phyloP scores from a whole-genome alignment of 768 basidiomycete genomes.

The Termitomyces sp. region DNA sequence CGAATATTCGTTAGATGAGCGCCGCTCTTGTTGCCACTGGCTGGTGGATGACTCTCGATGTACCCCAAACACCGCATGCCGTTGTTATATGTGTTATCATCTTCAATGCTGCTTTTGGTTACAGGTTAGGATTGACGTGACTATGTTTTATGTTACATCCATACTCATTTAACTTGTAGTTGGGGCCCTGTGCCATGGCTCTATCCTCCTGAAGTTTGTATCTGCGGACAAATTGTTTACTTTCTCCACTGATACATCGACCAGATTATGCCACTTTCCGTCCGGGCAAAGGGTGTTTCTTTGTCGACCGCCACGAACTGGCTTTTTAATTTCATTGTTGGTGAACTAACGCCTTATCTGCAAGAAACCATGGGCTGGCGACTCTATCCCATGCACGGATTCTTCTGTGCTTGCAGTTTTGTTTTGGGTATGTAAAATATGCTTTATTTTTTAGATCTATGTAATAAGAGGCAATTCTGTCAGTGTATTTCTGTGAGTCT shows the following conservation, averaged over 20 bases:
- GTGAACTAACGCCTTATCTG: conserved; percentile 79
- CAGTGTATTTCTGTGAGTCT: conserved; percentile 22
- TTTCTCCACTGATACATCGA: conserved; percentile 1
- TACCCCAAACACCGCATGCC: conserved; percentile 76
- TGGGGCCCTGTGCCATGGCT: conserved; percentile 91
- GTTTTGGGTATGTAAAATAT: conserved; percentile 53
- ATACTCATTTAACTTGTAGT: conserved; percentile 22
- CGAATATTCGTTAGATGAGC: conserved; percentile 57
- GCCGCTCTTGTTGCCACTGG: conserved; percentile 74
- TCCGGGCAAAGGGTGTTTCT: conserved; percentile 95
- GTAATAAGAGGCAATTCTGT: conserved; percentile 65
- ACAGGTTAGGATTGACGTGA: conserved; percentile 40
- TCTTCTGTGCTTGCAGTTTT: conserved; percentile 86
- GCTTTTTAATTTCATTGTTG: conserved; percentile 89
- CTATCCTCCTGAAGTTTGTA: conserved; percentile 74
- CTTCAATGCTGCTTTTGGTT: conserved; percentile 93
- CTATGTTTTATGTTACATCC: neutral
- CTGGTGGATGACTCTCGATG: conserved; percentile 92
- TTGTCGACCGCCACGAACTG: conserved; percentile 88
- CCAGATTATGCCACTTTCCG: conserved; percentile 83
- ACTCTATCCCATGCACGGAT: conserved; percentile 93
- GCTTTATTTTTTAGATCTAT: neutral
- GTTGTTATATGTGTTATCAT: conserved; percentile 87
- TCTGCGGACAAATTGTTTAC: neutral
- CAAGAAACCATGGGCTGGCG: conserved; percentile 89